Conservation (phyloP, 2,329 filamentous ascomycete genomes). For the Phialemonium atrogriseum region DNA sequence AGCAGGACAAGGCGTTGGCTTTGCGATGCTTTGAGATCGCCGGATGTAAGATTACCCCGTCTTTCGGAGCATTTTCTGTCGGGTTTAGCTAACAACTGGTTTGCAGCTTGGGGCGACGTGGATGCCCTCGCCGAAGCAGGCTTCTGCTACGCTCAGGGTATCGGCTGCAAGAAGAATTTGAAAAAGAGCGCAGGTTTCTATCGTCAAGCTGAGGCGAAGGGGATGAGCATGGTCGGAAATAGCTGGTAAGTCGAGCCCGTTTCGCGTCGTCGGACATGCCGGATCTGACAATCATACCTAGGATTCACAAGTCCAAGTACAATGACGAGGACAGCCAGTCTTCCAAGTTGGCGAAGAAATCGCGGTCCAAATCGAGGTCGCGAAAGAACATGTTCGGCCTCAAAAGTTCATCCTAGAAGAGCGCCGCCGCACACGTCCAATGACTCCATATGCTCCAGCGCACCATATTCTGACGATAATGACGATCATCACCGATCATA, state of each 20-base stretch:
- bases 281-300: constrained; percentile 27
- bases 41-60: constrained; percentile 49
- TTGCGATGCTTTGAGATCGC: constrained; percentile 95
- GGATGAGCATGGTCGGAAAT: constrained; percentile 96
- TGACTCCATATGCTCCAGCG: too few species aligned
- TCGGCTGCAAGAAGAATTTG: constrained; percentile 92
- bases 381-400: constrained; percentile 58
- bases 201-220: constrained; percentile 81
- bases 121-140: constrained; percentile 92
- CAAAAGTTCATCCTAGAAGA: constrained; percentile 10
- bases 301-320: constrained; percentile 97
- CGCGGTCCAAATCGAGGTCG: constrained; percentile 67
- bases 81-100: constrained; percentile 7
- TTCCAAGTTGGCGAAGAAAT: constrained; percentile 48
- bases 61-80: neutral
- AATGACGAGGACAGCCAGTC: constrained; percentile 52
- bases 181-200: constrained; percentile 92
- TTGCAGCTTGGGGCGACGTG: constrained; percentile 76
- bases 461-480: constrained; percentile 4
- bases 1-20: constrained; percentile 82
- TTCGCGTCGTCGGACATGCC: too few species aligned
- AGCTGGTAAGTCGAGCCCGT: constrained; percentile 66
- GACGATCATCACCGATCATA: constrained; percentile 3
- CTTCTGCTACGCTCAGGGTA: constrained; percentile 89
- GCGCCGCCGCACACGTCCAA: too few species aligned